Evolutionary conservation across 2,329 filamentous ascomycete genomes (phyloP), one percentile per base, ranked within the genome.

Genomic region (Monosporascus sp.): DNA sequence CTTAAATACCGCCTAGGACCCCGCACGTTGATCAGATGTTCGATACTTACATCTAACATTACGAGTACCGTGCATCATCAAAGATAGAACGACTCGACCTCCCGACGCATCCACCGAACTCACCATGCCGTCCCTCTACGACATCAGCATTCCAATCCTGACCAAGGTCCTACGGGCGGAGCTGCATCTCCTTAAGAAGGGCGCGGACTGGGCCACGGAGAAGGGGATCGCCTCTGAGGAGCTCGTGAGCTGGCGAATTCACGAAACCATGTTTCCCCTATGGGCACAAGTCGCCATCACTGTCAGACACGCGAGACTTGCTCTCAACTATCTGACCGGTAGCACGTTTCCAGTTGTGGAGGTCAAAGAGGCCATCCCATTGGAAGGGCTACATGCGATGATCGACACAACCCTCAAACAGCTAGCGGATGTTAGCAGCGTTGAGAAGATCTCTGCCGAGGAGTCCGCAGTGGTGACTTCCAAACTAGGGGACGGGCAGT

Each of bases 211-310:
- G 37, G 60, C 72, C 58, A 64, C 64, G 24, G 62, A 65, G 35
- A 64, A 65, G 47, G 55, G 53, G 40, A 58, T 50, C 17, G 26
- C 57, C 46, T 41, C 60, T 16, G 7, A 31, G 3, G 61, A 60
- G 14, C 56, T 76, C 51, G 54, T 68, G 50, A 53, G 61, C 4
- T 66, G 69, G 35, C 66, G 66, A 40, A 62, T 78, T 37, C 51
- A 61, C 56, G 61, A 66, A 3, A 73, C 77, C 67, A 78, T 78
- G 76, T 66, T 70, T 8, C 69, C 72, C 49, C 62, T 78, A 37
- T 64, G 54, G 59, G 71, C 73, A 65, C 76, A 78, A 62, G 63
- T 76, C 52, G 54, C 58, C 57, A 60, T 70, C 53, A 58, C 37
- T 4, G n/a, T 49, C 2, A 5, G 49, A 3, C 45, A 61, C 38